A percentile compares a stretch with the other conserved stretches of the same genome.
Conservation (phyloP, 1,284 basidiomycete genomes). For the Cryptococcus floricola region DNA sequence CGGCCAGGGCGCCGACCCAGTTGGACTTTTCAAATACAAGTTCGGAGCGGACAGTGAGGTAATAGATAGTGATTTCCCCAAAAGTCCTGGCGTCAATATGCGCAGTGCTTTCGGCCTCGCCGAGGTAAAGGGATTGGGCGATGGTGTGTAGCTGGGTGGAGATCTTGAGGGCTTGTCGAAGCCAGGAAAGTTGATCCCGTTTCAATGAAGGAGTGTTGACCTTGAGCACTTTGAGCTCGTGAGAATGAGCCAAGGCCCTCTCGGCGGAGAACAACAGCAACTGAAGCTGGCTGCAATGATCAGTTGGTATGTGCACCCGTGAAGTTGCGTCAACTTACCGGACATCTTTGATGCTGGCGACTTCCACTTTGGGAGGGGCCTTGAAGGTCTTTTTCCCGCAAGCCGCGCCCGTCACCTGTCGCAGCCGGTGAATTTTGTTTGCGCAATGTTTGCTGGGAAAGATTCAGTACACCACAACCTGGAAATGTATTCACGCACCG, state of each 20-base stretch:
- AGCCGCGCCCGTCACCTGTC: constrained; percentile 75
- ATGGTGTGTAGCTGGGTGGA: constrained; percentile 71
- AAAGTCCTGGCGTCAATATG: constrained; percentile 31
- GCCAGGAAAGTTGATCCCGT: constrained; percentile 54
- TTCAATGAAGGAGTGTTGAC: constrained; percentile 25
- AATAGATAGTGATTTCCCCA: constrained; percentile 49
- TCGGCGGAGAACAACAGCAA: constrained; percentile 83
- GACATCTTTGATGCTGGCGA: constrained; percentile 67
- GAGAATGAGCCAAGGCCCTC: constrained; percentile 84
- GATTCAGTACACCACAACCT: not conserved
- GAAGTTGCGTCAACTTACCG: constrained; percentile 58
- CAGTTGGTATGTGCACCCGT: not conserved
- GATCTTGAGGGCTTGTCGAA: constrained; percentile 80
- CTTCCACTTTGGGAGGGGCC: constrained; percentile 63
- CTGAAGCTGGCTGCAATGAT: constrained; percentile 55
- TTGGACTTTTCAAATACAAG: constrained; percentile 57
- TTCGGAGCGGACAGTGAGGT: constrained; percentile 47
- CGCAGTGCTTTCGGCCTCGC: constrained; percentile 1
- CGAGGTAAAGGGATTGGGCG: constrained; percentile 58
- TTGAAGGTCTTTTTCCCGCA: constrained; percentile 89
- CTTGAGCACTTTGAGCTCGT: constrained; percentile 61
- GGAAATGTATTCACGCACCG: constrained; percentile 52
- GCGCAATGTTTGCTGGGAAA: constrained; percentile 74
- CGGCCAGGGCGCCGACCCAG: constrained; percentile 72
- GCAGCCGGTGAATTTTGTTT: constrained; percentile 81